Percentiles rank a stretch among this genome's conserved stretches.
These are phyloP conservation scores for Coemansia sp. DNA, from an alignment of 192 early-diverging fungal genomes.

Conservation along the genomic window DNA sequence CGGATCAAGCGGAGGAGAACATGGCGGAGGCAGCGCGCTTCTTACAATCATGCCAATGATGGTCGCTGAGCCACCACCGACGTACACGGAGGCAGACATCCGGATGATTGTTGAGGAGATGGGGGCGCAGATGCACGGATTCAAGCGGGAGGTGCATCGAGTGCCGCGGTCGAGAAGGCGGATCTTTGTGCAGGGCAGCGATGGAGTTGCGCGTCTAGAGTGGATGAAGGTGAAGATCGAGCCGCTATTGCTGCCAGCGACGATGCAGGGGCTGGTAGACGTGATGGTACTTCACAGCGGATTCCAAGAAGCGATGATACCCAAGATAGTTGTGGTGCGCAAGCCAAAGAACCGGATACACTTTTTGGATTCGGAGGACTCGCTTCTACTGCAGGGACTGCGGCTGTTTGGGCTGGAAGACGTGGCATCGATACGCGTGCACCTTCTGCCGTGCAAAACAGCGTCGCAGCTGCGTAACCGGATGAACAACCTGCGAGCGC, in stretches of 20 bases:
- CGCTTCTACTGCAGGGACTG: slow-evolving; percentile 45
- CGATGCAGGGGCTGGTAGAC: slow-evolving; percentile 37
- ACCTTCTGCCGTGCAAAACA: slow-evolving; percentile 57
- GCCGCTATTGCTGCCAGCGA: slow-evolving; percentile 30
- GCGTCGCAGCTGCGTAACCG: slow-evolving; percentile 56
- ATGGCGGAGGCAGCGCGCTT: background rate
- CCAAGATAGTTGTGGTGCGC: slow-evolving; percentile 45
- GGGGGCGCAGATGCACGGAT: slow-evolving; percentile 32
- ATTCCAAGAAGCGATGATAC: slow-evolving; percentile 42
- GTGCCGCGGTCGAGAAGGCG: slow-evolving; percentile 39
- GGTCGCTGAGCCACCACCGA: slow-evolving; percentile 12
- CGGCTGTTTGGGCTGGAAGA: slow-evolving; percentile 56
- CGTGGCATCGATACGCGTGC: slow-evolving; percentile 46
- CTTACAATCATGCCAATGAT: slow-evolving; percentile 19
- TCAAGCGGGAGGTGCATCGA: slow-evolving; percentile 49
- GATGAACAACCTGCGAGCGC: slow-evolving; percentile 47
- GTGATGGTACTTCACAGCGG: slow-evolving; percentile 30
- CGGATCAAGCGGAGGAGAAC: background rate
- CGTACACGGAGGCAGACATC: slow-evolving; percentile 29
- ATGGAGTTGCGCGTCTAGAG: slow-evolving; percentile 46
- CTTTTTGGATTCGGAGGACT: slow-evolving; percentile 51
- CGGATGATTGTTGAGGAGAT: slow-evolving; percentile 32
- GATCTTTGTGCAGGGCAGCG: slow-evolving; percentile 49
- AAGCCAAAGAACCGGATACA: slow-evolving; percentile 58
- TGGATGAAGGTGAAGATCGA: slow-evolving; percentile 43